phyloP scores from a whole-genome alignment of 495 filamentous ascomycete genomes.

The Friedmanniomyces simplex region DNA sequence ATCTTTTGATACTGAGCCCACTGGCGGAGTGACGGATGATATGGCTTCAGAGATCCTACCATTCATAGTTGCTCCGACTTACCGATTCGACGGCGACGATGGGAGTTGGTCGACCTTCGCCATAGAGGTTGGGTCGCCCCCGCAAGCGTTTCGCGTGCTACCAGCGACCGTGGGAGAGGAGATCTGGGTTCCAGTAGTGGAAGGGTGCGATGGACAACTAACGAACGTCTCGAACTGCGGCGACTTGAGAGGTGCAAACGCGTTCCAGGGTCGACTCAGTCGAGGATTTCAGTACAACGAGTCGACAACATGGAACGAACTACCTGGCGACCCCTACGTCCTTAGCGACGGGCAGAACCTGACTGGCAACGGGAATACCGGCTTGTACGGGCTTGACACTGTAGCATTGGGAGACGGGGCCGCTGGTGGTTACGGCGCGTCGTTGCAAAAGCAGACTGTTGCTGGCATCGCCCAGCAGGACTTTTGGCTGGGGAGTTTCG shows the following conservation, averaged over 20 bases:
- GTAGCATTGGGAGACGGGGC: slow-evolving; percentile 38
- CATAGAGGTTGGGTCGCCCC: slow-evolving; percentile 40
- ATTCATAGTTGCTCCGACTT: slow-evolving; percentile 21
- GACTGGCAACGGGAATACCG: slow-evolving; percentile 21
- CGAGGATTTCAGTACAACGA: slow-evolving; percentile 19
- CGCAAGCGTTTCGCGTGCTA: slow-evolving; percentile 38
- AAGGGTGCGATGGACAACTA: slow-evolving; percentile 22
- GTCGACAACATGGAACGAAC: slow-evolving; percentile 24
- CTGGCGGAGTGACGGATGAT: background rate
- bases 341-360: slow-evolving; percentile 13
- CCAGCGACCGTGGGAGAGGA: slow-evolving; percentile 38
- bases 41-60: background rate
- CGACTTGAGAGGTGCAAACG: slow-evolving; percentile 1
- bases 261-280: slow-evolving; percentile 4
- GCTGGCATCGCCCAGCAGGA: slow-evolving; percentile 37
- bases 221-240: slow-evolving; percentile 15
- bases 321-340: slow-evolving; percentile 21
- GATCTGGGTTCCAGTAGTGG: slow-evolving; percentile 34
- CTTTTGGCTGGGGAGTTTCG: slow-evolving; percentile 47
- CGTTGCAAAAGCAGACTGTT: slow-evolving; percentile 40
- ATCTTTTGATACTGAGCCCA: background rate
- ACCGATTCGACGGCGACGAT: slow-evolving; percentile 43
- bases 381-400: slow-evolving; percentile 42
- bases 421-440: slow-evolving; percentile 16
- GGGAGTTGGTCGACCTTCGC: slow-evolving; percentile 45